Evolutionary conservation across 225 moss, liverwort and hornwort species (phyloP).

Genomic region (Pseudoscleropodium purum): DNA sequence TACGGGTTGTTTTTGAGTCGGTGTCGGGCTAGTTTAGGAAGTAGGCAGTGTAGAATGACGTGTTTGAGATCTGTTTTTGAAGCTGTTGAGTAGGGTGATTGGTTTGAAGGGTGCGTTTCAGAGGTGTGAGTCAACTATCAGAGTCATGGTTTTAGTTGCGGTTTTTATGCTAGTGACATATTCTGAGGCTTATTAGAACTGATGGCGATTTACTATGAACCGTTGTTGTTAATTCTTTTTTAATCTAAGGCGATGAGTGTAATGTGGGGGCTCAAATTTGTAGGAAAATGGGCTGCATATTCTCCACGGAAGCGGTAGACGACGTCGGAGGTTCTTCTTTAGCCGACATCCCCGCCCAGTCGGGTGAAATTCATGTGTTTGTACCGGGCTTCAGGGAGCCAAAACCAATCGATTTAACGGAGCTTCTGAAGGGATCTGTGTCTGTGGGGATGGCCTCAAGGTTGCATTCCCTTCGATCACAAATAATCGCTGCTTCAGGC

Average conservation of each 20-base stretch:
- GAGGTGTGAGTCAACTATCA: no score
- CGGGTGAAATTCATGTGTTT: slow-evolving; percentile 25
- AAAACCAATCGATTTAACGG: slow-evolving; percentile 1
- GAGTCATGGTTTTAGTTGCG: background rate
- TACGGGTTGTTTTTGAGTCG: background rate
- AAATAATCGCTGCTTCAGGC: background rate
- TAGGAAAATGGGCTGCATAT: slow-evolving; percentile 45
- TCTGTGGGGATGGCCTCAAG: slow-evolving; percentile 15
- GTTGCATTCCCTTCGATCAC: slow-evolving; percentile 11
- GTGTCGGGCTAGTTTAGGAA: background rate
- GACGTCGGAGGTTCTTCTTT: background rate
- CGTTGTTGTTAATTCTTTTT: background rate
- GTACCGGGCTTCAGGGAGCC: slow-evolving; percentile 25
- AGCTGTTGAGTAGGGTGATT: background rate
- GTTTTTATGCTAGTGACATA: background rate
- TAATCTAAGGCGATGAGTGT: background rate
- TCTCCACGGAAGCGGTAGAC: slow-evolving; percentile 23
- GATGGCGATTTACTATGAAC: background rate
- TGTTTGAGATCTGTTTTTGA: background rate
- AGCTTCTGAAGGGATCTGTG: slow-evolving; percentile 4
- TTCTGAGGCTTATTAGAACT: background rate
- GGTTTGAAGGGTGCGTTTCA: background rate
- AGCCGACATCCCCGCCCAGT: background rate
- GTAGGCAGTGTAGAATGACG: background rate
- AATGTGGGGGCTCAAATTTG: background rate